Evolutionary conservation across 23 red algal species (phyloP).

Genomic region (Gracilariopsis chorda): DNA sequence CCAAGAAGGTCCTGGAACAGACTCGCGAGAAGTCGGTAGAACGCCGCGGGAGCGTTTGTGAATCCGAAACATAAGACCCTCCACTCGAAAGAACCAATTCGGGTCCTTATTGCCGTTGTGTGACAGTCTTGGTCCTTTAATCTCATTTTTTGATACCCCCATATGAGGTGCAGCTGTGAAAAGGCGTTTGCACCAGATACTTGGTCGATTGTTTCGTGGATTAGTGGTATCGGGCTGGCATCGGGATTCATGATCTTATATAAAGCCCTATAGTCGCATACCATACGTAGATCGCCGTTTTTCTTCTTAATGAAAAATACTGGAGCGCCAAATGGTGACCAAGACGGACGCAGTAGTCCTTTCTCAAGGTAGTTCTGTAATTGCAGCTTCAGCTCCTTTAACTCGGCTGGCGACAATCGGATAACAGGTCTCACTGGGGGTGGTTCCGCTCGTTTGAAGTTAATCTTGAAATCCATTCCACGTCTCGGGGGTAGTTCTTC

Average conservation of each 20-base stretch:
- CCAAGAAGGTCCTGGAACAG: not conserved
- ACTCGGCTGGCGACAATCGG: not conserved
- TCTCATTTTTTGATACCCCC: slow-evolving; percentile 5
- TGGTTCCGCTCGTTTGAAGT: not conserved
- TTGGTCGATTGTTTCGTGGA: not conserved
- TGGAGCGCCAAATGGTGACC: not conserved
- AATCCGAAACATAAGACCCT: not conserved
- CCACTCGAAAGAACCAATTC: not conserved
- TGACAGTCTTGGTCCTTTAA: not conserved
- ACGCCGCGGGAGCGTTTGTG: not conserved
- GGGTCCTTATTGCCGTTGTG: not conserved
- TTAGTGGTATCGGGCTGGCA: not conserved
- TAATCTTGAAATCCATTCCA: not conserved
- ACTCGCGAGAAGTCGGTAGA: not conserved
- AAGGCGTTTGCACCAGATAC: not conserved
- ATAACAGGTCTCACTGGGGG: not conserved
- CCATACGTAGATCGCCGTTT: not conserved
- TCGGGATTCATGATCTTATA: not conserved
- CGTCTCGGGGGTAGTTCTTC: not conserved
- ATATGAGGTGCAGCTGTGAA: not conserved
- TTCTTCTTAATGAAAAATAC: not conserved
- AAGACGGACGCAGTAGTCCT: not conserved
- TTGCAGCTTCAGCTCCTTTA: not conserved
- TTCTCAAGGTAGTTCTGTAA: not conserved
- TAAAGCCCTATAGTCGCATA: not conserved